Percentiles rank a stretch among this genome's conserved stretches.
These are phyloP conservation scores for Cutaneotrichosporon cyanovorans DNA, from an alignment of 1,284 basidiomycete species.

Conservation along the genomic window DNA sequence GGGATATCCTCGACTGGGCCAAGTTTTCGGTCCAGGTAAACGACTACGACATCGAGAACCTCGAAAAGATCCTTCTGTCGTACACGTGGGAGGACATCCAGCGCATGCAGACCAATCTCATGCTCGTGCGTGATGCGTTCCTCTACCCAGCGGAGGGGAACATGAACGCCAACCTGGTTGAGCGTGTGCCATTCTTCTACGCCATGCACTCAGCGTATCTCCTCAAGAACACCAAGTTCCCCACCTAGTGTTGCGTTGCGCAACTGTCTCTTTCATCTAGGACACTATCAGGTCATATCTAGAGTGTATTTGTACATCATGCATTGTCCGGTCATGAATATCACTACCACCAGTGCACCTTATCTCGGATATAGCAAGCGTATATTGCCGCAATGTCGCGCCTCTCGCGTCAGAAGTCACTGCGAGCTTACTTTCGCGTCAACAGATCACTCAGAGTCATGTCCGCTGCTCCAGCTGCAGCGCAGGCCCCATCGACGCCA, in stretches of 20 bases:
- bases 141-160: slow-evolving; percentile 33
- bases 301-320: too few relatives aligned
- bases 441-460: too few relatives aligned
- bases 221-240: slow-evolving; percentile 4
- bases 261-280: too few relatives aligned
- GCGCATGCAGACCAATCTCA: slow-evolving; percentile 37
- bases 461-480: too few relatives aligned
- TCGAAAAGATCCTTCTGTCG: slow-evolving; percentile 35
- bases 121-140: slow-evolving; percentile 44
- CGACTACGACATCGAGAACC: slow-evolving; percentile 32
- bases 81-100: slow-evolving; percentile 29
- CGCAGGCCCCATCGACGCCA: too few relatives aligned
- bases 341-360: too few relatives aligned
- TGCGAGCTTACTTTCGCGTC: too few relatives aligned
- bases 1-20: slow-evolving; percentile 42
- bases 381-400: too few relatives aligned
- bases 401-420: too few relatives aligned
- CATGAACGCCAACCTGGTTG: slow-evolving; percentile 14
- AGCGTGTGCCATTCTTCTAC: slow-evolving; percentile 34
- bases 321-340: too few relatives aligned
- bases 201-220: slow-evolving; percentile 35
- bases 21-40: slow-evolving; percentile 37
- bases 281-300: too few relatives aligned
- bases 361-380: too few relatives aligned
- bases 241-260: background rate